Evolutionary conservation across 352 stramenopile genomes (phyloP).

Genomic region (Thraustochytrium sp.): DNA sequence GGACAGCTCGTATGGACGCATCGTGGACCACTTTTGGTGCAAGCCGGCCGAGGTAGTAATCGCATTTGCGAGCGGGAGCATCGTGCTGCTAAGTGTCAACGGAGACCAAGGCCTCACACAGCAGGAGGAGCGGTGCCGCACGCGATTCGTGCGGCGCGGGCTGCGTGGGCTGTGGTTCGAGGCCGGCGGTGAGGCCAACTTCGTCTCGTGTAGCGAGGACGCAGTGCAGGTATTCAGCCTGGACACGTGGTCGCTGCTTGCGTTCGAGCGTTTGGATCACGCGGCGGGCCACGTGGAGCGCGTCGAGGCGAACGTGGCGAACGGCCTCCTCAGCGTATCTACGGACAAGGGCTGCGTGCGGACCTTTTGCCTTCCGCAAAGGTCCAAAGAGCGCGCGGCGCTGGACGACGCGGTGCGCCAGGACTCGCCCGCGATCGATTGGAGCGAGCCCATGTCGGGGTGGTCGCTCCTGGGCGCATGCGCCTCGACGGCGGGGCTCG

Average conservation of each 20-base stretch:
- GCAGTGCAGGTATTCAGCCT: not conserved
- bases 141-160: not conserved
- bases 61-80: not conserved
- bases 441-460: not conserved
- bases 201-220: not conserved
- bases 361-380: not conserved
- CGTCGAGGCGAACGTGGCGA: not conserved
- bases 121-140: not conserved
- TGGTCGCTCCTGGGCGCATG: not conserved
- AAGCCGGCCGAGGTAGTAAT: not conserved
- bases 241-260: not conserved
- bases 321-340: not conserved
- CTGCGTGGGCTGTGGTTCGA: not conserved
- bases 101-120: not conserved
- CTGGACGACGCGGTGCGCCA: not conserved
- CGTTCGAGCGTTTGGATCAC: not conserved
- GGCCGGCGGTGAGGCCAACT: not conserved
- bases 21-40: not conserved
- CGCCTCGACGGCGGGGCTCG: not conserved
- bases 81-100: not conserved
- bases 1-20: not conserved
- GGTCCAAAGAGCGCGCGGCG: not conserved
- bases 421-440: not conserved
- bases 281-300: not conserved
- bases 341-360: not conserved